Evolutionary conservation across 2,329 filamentous ascomycete species (phyloP).

Genomic region (Pseudohalonectria lignicola): DNA sequence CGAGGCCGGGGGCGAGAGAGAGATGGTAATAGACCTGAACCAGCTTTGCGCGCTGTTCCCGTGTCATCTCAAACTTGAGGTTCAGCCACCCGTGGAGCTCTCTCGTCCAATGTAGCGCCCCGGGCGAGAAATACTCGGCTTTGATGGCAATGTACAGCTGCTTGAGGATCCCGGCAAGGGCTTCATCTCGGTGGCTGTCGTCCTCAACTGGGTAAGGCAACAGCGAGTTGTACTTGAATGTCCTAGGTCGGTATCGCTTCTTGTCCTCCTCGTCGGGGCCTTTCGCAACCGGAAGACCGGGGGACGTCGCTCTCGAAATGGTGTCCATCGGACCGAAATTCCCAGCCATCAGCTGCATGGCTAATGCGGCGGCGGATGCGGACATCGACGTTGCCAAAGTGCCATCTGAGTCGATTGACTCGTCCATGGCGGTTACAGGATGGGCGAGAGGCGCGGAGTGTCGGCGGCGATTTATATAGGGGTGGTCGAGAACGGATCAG

Average conservation of each 20-base stretch:
- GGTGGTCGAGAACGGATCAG: no score
- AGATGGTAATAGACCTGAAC: slow-evolving; percentile 93
- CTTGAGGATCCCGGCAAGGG: slow-evolving; percentile 79
- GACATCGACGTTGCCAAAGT: slow-evolving; percentile 20
- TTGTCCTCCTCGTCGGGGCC: slow-evolving; percentile 37
- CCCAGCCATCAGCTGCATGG: slow-evolving; percentile 24
- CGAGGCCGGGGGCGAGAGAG: slow-evolving; percentile 78
- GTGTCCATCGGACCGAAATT: slow-evolving; percentile 45
- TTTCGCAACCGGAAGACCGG: slow-evolving; percentile 49
- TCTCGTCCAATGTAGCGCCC: slow-evolving; percentile 91
- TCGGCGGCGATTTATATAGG: no score
- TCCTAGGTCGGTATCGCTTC: slow-evolving; percentile 70
- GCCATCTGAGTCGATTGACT: slow-evolving; percentile 13
- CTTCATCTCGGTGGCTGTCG: slow-evolving; percentile 63
- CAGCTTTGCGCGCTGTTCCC: slow-evolving; percentile 70
- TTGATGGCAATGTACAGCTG: slow-evolving; percentile 87
- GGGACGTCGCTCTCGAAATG: slow-evolving; percentile 78
- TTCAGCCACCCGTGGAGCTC: slow-evolving; percentile 92
- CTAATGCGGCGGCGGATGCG: slow-evolving; percentile 21
- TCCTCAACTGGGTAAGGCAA: slow-evolving; percentile 84
- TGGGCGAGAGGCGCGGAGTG: no score
- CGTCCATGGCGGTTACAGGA: slow-evolving; percentile 28
- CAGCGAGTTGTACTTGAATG: slow-evolving; percentile 85
- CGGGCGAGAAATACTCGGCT: slow-evolving; percentile 87
- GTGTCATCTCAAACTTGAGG: slow-evolving; percentile 93